Base-by-base conservation (phyloP, 257 asterid species). In the Perilla frutescens region DNA sequence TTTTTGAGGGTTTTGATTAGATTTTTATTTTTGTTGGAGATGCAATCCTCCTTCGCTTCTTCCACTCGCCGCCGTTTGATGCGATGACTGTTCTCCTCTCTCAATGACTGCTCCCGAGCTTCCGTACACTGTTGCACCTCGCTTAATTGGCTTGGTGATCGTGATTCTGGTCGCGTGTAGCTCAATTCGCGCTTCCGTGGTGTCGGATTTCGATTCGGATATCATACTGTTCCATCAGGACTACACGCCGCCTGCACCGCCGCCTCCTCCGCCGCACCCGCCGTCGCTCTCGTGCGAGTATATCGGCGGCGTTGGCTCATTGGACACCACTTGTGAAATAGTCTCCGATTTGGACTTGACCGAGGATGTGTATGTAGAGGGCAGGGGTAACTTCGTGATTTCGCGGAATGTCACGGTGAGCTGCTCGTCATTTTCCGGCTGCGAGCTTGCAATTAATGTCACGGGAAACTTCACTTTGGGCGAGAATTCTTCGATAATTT, bases 181-280 rank as follows among this genome's bases (percentile, higher is more conserved):
- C 12, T 70, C 73, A 59, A 68, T 62, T 80, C 7, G 29, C 36
- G 80, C 77, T 43, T 76, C 49, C 20, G 64, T 65, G 73, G 90
- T 66, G 70, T 68, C 69, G 76, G 83, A 74, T 40, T 67, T 79
- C 55, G 92, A 81, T 75, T 82, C 89, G 53, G 96, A 89, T 70
- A 36, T 70, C 7, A 36, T 82, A 10, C 62, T 90, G 3, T 87
- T 85, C 67, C 96, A 89, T 76, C 97, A 89, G 81, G 99, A 95
- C 81, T 95, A 95, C 90, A 81, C 96, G 20, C 99, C 99, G n/a
- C 99, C 99, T 26, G 94, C 99, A 2, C 99, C 99, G 13, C 96
- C 97, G 1, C 98, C 99, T 1, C 98, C 99, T 3, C 99, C 99
- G 67, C 97, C 98, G 36, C 99, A 88, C 41, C 98, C 98, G 43